Base-by-base conservation (phyloP, 345 rosid genomes). In the Conringia planisiliqua region DNA sequence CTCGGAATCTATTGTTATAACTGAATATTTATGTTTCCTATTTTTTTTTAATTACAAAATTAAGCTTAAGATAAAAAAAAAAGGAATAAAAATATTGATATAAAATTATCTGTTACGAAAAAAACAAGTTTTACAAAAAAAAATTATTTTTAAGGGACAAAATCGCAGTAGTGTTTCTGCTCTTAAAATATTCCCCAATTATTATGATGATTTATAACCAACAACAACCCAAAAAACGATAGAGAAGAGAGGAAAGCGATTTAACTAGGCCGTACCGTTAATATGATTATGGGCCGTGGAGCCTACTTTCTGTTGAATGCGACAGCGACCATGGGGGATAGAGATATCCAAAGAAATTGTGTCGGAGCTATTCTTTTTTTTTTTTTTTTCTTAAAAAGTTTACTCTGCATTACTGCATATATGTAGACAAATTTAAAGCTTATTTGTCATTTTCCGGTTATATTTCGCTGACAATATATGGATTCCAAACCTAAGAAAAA, bases 271-370 rank as follows among this genome's bases (percentile, higher is more conserved):
- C 81, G 81, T 78, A 66, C 77, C 40, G 73, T 72, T 58, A 64
- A 70, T 77, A 77, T 57, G 73, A 66, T 66, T 66, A 78, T 72
- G 81, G 81, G 77, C 77, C 77, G 62, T 78, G 81, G 81, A 78
- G 69, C 81, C 81, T 59, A 78, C 77, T 78, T 52, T 66, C 50
- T 42, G 38, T 66, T 57, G n/a, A 71, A 71, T 72, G 63, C 73
- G 77, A 78, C 77, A 78, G 14, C 57, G 69, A 66, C 81, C 59
- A 66, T 33, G 66, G 69, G n/a, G 5, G 50, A 30, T 58, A 7
- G 6, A 29, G 6, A 29, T 71, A 50, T 66, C 77, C 50, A 56
- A 48, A 57, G 47, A 78, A 72, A 78, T 46, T 78, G 33, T 66
- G 81, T 72, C 81, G 73, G 81, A 66, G 4, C 36, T 62, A 68